Conservation (phyloP, 2,329 filamentous ascomycete species). For the Hymenoscyphus salicellus region DNA sequence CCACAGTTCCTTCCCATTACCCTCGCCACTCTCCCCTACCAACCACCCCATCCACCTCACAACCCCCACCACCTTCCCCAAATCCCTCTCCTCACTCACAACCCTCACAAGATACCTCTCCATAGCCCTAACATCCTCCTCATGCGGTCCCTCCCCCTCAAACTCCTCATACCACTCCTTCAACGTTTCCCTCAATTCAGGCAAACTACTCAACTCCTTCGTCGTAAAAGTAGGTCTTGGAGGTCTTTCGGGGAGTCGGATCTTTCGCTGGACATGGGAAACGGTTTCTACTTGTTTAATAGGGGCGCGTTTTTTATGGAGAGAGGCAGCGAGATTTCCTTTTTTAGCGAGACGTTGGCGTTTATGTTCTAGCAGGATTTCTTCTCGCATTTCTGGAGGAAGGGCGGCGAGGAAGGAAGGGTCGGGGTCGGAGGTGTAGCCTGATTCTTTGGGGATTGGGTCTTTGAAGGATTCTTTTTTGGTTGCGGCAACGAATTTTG, state of each 20-base stretch:
- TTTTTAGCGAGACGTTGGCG: conserved; percentile 57
- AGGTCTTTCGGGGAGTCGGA: conserved; percentile 48
- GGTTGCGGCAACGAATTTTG: conserved; percentile 61
- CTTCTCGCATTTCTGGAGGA: conserved; percentile 73
- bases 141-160: conserved; percentile 69
- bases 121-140: conserved; percentile 72
- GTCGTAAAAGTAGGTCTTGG: conserved; percentile 61
- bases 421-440: conserved; percentile 30
- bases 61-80: conserved; percentile 69
- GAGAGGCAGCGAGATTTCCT: conserved; percentile 46
- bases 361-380: conserved; percentile 74
- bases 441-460: conserved; percentile 11
- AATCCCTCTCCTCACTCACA: conserved; percentile 70
- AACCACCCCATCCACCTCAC: conserved; percentile 65
- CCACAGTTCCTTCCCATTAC: conserved; percentile 47
- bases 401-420: conserved; percentile 76
- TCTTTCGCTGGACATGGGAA: conserved; percentile 31
- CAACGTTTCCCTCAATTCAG: conserved; percentile 71
- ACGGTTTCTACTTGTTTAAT: conserved; percentile 20
- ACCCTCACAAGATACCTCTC: conserved; percentile 70
- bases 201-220: conserved; percentile 49
- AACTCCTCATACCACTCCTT: conserved; percentile 75
- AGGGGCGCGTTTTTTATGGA: conserved; percentile 23
- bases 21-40: conserved; percentile 46
- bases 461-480: conserved; percentile 3